Conservation (phyloP, 2,329 filamentous ascomycete genomes). For the Phyllosticta citrichinensis region DNA sequence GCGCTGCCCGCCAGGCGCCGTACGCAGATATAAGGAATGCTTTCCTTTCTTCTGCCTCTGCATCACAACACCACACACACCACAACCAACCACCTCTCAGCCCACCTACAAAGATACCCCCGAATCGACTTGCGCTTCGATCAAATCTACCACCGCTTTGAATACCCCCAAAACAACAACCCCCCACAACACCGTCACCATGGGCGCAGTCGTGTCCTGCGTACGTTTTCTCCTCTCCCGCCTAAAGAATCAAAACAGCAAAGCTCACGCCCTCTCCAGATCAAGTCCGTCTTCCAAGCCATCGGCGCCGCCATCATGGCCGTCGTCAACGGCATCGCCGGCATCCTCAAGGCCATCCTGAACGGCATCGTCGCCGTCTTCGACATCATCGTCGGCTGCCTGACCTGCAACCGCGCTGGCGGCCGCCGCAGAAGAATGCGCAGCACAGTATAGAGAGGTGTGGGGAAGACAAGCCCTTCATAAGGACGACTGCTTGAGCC, state of each 20-base stretch:
- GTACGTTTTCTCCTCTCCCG: slow-evolving; percentile 50
- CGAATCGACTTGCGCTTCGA: background rate
- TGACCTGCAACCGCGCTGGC: slow-evolving; percentile 38
- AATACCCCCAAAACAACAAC: background rate
- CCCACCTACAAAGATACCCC: background rate
- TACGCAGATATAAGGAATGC: background rate
- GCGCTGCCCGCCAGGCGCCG: too few species aligned
- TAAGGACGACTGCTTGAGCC: background rate
- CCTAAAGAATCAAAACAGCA: background rate
- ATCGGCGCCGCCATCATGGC: slow-evolving; percentile 39
- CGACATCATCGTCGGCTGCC: slow-evolving; percentile 39
- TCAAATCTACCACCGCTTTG: background rate
- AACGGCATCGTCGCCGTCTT: slow-evolving; percentile 41
- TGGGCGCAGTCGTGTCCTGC: slow-evolving; percentile 78
- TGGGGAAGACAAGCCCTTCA: background rate
- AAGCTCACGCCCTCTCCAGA: slow-evolving; percentile 22
- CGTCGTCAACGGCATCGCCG: slow-evolving; percentile 36
- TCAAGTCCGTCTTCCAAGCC: slow-evolving; percentile 35
- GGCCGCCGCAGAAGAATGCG: slow-evolving; percentile 25
- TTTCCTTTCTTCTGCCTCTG: background rate
- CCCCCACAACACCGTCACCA: slow-evolving; percentile 35
- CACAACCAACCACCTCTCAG: background rate
- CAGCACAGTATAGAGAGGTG: slow-evolving; percentile 14
- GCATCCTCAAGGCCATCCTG: slow-evolving; percentile 37
- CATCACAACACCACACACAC: background rate